Percentiles rank a stretch among this genome's conserved stretches.
Conservation (phyloP, 805 yeast genomes). For the Starmerella scarabaei region DNA sequence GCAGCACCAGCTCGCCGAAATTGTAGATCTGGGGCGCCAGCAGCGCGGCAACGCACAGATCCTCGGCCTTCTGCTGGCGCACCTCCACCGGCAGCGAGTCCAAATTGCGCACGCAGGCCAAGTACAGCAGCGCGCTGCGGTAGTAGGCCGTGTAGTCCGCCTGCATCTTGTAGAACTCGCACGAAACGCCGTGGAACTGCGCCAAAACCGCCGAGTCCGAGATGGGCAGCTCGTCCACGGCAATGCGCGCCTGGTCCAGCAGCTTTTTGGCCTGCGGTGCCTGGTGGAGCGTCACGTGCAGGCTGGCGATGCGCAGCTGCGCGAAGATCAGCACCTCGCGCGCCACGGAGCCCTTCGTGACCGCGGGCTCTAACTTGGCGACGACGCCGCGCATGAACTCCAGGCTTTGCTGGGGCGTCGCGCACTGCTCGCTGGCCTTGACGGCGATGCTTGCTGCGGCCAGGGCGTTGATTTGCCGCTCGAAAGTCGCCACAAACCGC, state of each 20-base stretch:
- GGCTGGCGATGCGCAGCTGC: constrained; percentile 62
- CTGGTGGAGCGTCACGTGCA: constrained; percentile 43
- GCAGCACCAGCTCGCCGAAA: constrained; percentile 88
- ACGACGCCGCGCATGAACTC: constrained; percentile 35
- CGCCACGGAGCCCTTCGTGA: constrained; percentile 8
- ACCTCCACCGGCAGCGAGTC: constrained; percentile 31
- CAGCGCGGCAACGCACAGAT: constrained; percentile 72
- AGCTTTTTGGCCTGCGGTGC: constrained; percentile 51
- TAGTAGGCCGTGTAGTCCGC: constrained; percentile 74
- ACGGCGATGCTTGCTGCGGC: constrained; percentile 66
- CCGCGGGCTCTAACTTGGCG: constrained; percentile 33
- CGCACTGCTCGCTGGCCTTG: constrained; percentile 35
- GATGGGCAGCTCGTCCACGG: constrained; percentile 42
- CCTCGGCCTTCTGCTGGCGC: constrained; percentile 48
- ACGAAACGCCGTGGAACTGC: constrained; percentile 66
- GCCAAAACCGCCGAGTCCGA: constrained; percentile 59
- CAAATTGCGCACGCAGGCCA: constrained; percentile 52
- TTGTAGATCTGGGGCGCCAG: constrained; percentile 87
- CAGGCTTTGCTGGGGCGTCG: constrained; percentile 38
- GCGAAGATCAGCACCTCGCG: constrained; percentile 38
- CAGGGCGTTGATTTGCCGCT: constrained; percentile 62
- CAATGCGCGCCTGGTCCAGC: constrained; percentile 46
- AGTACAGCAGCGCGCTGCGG: constrained; percentile 63
- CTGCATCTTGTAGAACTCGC: constrained; percentile 60
- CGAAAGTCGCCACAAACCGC: constrained; percentile 54